Evolutionary conservation across 2,329 filamentous ascomycete genomes (phyloP), one percentile per base, ranked within the genome.

Genomic region (Fusarium papillatum): DNA sequence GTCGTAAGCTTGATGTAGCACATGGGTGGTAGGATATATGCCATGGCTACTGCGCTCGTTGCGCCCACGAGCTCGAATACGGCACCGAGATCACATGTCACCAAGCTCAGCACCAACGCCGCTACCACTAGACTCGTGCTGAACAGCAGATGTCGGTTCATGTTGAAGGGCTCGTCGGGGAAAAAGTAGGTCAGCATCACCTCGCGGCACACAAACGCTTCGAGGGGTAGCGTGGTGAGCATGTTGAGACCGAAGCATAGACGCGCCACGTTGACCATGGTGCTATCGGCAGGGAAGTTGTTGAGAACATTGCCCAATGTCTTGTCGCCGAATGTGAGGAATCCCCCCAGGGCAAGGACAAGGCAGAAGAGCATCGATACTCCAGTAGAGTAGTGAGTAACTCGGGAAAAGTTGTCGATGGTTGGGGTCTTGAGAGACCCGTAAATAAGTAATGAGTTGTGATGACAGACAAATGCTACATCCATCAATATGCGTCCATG

Each of bases 201-300:
- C 85, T 98, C 97, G 81, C 97, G 92, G 85, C 97, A 99, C 66
- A 99, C 97, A 83, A 99, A 99, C 19, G 95, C 96, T 87, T 99
- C 97, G 71, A 99, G 93, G 0, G 97, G 97, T 41, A 99, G 88
- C 2, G 97, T 98, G 17, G 97, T 98, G 80, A 99, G 92, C 97
- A 99, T 99, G 88, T 99, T 99, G 77, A 99, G 90, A 3, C 97
- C 97, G 82, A 99, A 98, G 85, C 95, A 98, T 63, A 99, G 90
- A 65, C 97, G 93, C 26, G 97, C 97, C 70, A 99, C 90, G 84
- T 98, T 98, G 82, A 98, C 95, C 91, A 98, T 93, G 78, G 93
- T 89, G 84, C 98, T 98, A 85, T 97, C 92, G 24, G 92, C 88
- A 2, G 96, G 94, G 82, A 99, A 98, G 86, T 99, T 99, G 88